phyloP scores from a whole-genome alignment of 805 yeast genomes.

The Brettanomyces naardenensis region DNA sequence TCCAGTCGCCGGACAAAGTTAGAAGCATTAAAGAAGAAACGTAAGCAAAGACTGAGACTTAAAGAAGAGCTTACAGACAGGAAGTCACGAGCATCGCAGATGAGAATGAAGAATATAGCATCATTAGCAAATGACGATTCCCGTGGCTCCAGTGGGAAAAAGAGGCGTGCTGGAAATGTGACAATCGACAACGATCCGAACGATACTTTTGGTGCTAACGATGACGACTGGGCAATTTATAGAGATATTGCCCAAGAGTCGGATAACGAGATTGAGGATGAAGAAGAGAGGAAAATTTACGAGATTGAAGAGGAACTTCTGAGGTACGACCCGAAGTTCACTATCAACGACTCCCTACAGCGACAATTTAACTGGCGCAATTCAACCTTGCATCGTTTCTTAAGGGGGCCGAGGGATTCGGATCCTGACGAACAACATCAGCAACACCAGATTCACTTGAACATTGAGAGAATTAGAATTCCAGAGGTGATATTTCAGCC shows the following conservation, averaged over 20 bases:
- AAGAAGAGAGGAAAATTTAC: constrained; percentile 51
- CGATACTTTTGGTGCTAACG: constrained; percentile 92
- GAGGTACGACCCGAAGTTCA: constrained; percentile 78
- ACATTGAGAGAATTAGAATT: constrained; percentile 82
- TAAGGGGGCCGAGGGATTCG: constrained; percentile 85
- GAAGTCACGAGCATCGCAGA: constrained; percentile 85
- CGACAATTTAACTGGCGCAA: constrained; percentile 80
- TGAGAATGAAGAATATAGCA: constrained; percentile 86
- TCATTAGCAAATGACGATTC: constrained; percentile 64
- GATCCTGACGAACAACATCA: constrained; percentile 78
- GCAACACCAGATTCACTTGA: constrained; percentile 83
- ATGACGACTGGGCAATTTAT: constrained; percentile 91
- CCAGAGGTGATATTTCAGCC: constrained; percentile 95
- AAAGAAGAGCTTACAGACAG: constrained; percentile 77
- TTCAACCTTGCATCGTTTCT: constrained; percentile 69
- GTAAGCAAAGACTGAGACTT: constrained; percentile 62
- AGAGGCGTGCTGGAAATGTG: constrained; percentile 46
- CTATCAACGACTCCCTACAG: constrained; percentile 77
- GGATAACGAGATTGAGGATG: constrained; percentile 76
- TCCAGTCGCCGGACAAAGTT: constrained; percentile 57
- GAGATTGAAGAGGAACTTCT: constrained; percentile 68
- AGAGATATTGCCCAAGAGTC: constrained; percentile 70
- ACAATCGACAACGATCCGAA: constrained; percentile 85
- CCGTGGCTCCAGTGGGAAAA: constrained; percentile 13
- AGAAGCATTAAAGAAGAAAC: constrained; percentile 45